Evolutionary conservation across 1,139 yeast genomes (phyloP).

Genomic region (Debaryomyces coudertii): DNA sequence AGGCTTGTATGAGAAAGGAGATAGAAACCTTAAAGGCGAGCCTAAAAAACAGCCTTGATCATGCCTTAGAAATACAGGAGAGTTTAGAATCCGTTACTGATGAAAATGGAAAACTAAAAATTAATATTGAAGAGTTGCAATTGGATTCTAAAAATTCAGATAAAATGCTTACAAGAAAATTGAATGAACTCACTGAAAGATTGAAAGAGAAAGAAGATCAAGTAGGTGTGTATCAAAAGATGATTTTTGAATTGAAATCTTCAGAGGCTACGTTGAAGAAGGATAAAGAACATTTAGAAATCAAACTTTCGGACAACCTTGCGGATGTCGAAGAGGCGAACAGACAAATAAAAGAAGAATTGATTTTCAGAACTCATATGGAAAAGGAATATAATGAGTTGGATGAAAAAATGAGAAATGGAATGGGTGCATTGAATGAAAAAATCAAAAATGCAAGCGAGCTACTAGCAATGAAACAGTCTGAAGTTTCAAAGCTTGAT

Average conservation of each 20-base stretch:
- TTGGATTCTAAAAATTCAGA: background rate
- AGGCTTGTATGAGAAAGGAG: background rate
- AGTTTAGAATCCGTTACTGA: background rate
- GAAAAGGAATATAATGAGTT: conserved; percentile 1
- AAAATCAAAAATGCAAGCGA: background rate
- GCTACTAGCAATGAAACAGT: background rate
- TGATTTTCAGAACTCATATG: conserved; percentile 7
- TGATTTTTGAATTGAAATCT: background rate
- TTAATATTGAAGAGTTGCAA: background rate
- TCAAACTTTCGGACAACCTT: conserved; percentile 2
- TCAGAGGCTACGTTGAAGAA: background rate
- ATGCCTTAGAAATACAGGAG: background rate
- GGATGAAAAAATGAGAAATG: background rate
- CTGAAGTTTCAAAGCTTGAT: background rate
- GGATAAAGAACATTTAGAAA: conserved; percentile 1
- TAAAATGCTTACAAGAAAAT: background rate
- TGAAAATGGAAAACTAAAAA: background rate
- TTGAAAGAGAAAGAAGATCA: background rate
- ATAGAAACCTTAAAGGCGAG: background rate
- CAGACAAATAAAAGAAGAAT: conserved; percentile 9
- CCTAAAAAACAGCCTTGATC: background rate
- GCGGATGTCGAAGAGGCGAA: conserved; percentile 10
- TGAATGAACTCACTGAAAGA: background rate
- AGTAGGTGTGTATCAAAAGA: background rate
- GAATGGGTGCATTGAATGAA: background rate